Base-by-base conservation (phyloP, 495 filamentous ascomycete genomes). In the Symbiotaphrina buchneri region DNA sequence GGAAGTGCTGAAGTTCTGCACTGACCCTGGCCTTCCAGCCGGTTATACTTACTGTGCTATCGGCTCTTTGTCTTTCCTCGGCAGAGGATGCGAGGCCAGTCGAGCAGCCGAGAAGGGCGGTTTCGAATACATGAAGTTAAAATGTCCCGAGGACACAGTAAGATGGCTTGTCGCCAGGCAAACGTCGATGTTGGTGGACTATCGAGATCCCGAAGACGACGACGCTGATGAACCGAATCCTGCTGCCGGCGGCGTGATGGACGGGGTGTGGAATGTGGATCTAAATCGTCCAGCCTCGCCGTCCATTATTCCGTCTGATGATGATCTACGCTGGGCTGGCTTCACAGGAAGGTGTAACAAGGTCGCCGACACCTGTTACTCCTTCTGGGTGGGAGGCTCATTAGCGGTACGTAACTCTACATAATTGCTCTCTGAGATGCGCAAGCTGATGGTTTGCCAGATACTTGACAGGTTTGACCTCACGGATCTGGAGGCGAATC, bases 281-380 rank as follows among this genome's bases (percentile, higher is more conserved):
- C 32, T 37, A 21, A 46, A 42, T n/a, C n/a, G 67, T 30, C 27
- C 40, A 30, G 34, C 36, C 24, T 49, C 27, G 24, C 48, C 34
- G 29, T 52, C 26, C n/a, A n/a, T n/a, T n/a, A n/a, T n/a, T n/a
- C n/a, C n/a, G n/a, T n/a, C n/a, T n/a, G n/a, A n/a, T 31, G 39
- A 43, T 25, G 47, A 39, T 39, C 52, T 59, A 47, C 58, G 46
- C 28, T 67, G 54, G 37, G 60, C 63, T 5, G 85, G 80, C 15
- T 79, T 90, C 46, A 91, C 85, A 41, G 87, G 87, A 26, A 68
- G 87, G 21, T 65, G 61, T 37, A 93, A 93, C 53, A 97, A 97
- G 45, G 47, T 66, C 8, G 71, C 73, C 13, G 87, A 97, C 52
- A 95, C 85, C 1, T 97, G 87, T 50, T 95, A 97, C 49, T 69